Base-by-base conservation (phyloP, 2,329 filamentous ascomycete genomes). In the Penicillium sp. region DNA sequence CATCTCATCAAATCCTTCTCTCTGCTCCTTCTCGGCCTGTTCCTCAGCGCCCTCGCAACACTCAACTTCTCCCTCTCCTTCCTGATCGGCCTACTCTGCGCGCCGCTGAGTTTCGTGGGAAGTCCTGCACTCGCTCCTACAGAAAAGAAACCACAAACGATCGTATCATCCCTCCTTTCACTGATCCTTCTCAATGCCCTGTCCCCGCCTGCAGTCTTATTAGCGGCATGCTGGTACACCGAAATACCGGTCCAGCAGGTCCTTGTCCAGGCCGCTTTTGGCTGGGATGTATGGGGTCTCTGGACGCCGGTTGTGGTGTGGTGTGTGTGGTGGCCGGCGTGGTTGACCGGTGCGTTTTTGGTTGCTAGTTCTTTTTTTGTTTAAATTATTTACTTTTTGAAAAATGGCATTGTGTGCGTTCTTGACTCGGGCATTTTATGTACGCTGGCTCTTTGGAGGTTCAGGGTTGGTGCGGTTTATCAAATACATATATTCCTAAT, bases 311-410 rank as follows among this genome's bases (percentile, higher is more conserved):
- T 96, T 18, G 84, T 95, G 11, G 82, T 96, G n/a, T 96, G 91
- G 90, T 89, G 91, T 69, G 86, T 96, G 45, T 97, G 92, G 92
- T 94, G 91, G 88, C 92, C 92, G 0, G 91, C 90, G 7, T 97
- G 92, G 92, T 71, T 94, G 38, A 82, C 86, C 6, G 89, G 77
- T 4, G 69, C 67, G 58, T 65, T 72, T 0, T 56, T 72, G 28
- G 52, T 74, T 47, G 70, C 67, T 21, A 69, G 67, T 28, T 73
- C 70, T 3, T 54, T 75, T 45, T 69, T 73, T 47, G 42, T 52
- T 48, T 51, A 23, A 50, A 42, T 38, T 51, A 14, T 3, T 35
- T 35, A 14, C 30, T 16, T 35, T 4, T 9, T 28, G 4, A 28
- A 35, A 35, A 35, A 16, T 4, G 30, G 26, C 26, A 28, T 8